Evolutionary conservation across 1,139 yeast genomes (phyloP), one percentile per base, ranked within the genome.

Genomic region (Lodderomyces metapsilosis): DNA sequence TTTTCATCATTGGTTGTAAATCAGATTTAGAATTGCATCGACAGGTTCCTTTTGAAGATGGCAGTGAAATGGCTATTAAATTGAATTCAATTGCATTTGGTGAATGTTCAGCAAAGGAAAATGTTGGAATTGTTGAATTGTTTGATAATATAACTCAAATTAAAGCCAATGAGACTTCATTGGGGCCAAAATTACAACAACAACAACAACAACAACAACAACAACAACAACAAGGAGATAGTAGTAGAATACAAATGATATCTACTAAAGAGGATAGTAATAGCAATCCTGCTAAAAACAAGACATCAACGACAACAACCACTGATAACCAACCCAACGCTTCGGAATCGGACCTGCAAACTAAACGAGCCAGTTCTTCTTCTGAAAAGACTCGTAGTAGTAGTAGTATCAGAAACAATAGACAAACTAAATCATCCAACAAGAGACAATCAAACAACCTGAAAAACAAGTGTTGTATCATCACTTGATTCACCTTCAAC

Each of bases 1-100:
- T 64, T 5, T 58, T 59, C 2, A 46, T 70, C 12, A 65, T 62
- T 10, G 74, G 66, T 0, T 51, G 68, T n/a, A 65, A 64, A 42
- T 41, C 56, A 15, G 75, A 71, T 40, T 42, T 52, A 21, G 59
- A 52, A 15, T 43, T 43, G 1, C 52, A 52, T 17, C 51, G 70
- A 32, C 64, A 59, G 37, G 39, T 38, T 3, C 67, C 67, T 2
- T 54, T 41, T 40, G 59, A 57, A 4, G 67, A 68, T 41, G 75
- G 69, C 0, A 12, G 44, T 27, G 52, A 43, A 5, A 57, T 69
- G 39, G 65, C 71, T 5, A 24, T 46, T 2, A 39, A 48, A 5
- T 50, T 66, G 8, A 59, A 58, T 5, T 73, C 72, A 0, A 17
- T 62, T 3, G 44, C 47, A 12, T 68, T 63, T 41, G 30, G 43